Evolutionary conservation across 306 rosid species (phyloP), one percentile per base, ranked within the genome.

Genomic region (Coriaria nepalensis): DNA sequence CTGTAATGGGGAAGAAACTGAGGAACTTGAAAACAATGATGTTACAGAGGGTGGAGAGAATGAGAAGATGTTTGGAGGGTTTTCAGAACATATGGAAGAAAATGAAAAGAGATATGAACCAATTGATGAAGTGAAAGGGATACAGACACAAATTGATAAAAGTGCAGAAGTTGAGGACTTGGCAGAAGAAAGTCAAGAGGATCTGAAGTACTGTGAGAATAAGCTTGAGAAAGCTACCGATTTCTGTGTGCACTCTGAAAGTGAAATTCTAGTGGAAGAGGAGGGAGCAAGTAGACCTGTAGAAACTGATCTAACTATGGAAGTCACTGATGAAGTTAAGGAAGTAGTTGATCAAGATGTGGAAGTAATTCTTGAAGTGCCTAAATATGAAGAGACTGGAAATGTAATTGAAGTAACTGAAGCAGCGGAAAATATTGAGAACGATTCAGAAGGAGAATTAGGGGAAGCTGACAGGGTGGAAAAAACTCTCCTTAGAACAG

Each of bases 41-140:
- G 70, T 59, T 11, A 62, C 63, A 20, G 67, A 68, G 48, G 71
- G 55, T 38, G 59, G 56, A 61, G 70, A 45, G 44, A 44, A 47
- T 43, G 73, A 67, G 70, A 59, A 42, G 62, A 65, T 72, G 54
- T 47, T 67, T 12, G 61, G 65, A 53, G 75, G 66, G 55, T 65
- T 60, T 55, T 13, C 61, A 34, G 45, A 35, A 37, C 66, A 50
- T 49, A 53, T 65, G 64, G 62, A 66, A 52, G 80, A 75, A 48
- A 64, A 53, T 65, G 72, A 47, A 52, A 59, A 58, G 42, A 53
- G 40, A 57, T 46, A 52, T 60, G 37, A 63, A 45, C 35, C 40
- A 35, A 8, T 36, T 45, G 52, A 9, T 6, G 78, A 64, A 52
- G 54, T 37, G 15, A 65, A 51, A 46, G 40, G 40, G 37, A 53